Percentiles rank a stretch among this genome's conserved stretches.
Evolutionary conservation across 2,329 filamentous ascomycete species (phyloP).

Genomic region (Sporothrix mexicana): DNA sequence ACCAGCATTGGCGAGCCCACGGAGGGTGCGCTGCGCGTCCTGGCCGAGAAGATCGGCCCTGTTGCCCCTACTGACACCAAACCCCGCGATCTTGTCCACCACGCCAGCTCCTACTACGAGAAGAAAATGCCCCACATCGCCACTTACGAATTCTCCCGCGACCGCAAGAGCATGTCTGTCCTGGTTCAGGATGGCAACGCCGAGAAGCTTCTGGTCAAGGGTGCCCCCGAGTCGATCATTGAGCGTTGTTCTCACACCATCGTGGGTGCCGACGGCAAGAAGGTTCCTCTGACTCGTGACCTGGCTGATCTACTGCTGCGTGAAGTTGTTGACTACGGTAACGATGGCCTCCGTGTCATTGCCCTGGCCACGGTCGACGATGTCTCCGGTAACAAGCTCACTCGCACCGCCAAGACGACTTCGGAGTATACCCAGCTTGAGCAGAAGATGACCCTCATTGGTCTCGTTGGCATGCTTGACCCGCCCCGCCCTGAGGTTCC

Average conservation of each 20-base stretch:
- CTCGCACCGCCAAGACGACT: constrained; percentile 78
- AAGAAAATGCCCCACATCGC: constrained; percentile 74
- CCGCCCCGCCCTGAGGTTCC: constrained; percentile 92
- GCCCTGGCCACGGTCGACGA: constrained; percentile 86
- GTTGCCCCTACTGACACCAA: constrained; percentile 63
- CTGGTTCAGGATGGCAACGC: constrained; percentile 71
- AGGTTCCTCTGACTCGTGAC: constrained; percentile 71
- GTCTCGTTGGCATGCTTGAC: constrained; percentile 94
- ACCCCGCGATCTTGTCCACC: constrained; percentile 73
- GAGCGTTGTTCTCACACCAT: constrained; percentile 87
- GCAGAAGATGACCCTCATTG: constrained; percentile 91
- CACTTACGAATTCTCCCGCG: constrained; percentile 95
- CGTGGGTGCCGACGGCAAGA: constrained; percentile 78
- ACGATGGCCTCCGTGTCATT: constrained; percentile 91
- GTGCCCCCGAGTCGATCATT: constrained; percentile 91
- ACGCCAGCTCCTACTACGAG: constrained; percentile 85
- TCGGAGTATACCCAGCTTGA: constrained; percentile 85
- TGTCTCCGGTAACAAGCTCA: constrained; percentile 70
- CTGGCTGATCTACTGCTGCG: constrained; percentile 73
- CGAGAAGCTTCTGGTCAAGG: constrained; percentile 91
- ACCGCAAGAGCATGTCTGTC: constrained; percentile 99
- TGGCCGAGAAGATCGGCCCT: constrained; percentile 94
- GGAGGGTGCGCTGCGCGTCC: constrained; percentile 86
- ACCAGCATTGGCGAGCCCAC: constrained; percentile 92
- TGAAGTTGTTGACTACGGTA: constrained; percentile 89